Evolutionary conservation across 768 basidiomycete species (phyloP).

Genomic region (Glaciozyma antarctica): DNA sequence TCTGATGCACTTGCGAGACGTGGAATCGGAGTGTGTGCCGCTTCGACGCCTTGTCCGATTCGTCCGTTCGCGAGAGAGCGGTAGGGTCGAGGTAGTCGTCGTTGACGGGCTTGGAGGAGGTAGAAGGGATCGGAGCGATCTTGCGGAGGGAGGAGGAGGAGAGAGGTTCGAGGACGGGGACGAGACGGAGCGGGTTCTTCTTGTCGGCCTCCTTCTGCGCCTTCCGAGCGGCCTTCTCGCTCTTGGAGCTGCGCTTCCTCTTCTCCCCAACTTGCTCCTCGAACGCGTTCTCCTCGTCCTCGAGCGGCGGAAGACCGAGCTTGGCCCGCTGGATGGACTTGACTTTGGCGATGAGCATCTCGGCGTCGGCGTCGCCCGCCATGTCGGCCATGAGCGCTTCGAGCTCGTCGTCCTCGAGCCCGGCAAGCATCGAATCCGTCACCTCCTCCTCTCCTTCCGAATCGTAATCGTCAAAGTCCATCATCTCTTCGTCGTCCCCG

Average conservation of each 20-base stretch:
- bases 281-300: constrained; percentile 41
- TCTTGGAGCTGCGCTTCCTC: constrained; percentile 36
- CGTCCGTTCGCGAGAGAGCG: constrained; percentile 61
- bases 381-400: constrained; percentile 30
- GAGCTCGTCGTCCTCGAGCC: constrained; percentile 48
- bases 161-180: constrained; percentile 40
- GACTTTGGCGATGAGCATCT: neutral
- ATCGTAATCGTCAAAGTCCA: constrained; percentile 48
- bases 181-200: constrained; percentile 28
- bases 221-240: constrained; percentile 28
- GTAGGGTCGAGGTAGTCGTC: constrained; percentile 62
- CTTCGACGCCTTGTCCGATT: constrained; percentile 75
- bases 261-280: constrained; percentile 23
- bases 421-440: constrained; percentile 35
- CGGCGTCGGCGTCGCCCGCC: neutral
- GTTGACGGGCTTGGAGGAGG: constrained; percentile 3
- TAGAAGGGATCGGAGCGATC: constrained; percentile 9
- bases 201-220: constrained; percentile 15
- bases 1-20: constrained; percentile 77
- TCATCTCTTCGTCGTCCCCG: neutral
- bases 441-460: constrained; percentile 41
- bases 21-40: constrained; percentile 84
- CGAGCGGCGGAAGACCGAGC: neutral
- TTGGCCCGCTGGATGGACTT: neutral
- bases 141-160: constrained; percentile 25